Percentiles rank a stretch among this genome's conserved stretches.
These are phyloP conservation scores for Leishmania tropica DNA, from an alignment of 208 protist genomes.

Conservation along the genomic window DNA sequence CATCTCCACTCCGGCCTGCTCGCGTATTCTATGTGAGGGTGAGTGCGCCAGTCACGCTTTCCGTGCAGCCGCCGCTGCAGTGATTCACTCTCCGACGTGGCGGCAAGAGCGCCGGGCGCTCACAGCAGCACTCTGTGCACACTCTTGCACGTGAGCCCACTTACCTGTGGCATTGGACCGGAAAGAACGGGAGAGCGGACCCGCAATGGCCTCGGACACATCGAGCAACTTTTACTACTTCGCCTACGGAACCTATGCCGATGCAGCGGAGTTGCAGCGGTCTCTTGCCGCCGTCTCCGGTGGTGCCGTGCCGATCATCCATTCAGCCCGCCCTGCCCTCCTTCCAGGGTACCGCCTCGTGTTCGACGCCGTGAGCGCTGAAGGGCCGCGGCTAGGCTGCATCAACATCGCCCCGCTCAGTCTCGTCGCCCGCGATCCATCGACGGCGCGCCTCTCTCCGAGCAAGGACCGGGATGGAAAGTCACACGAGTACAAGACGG, in stretches of 20 bases:
- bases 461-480: constrained; percentile 4
- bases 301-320: background rate
- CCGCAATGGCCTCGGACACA: constrained; percentile 14
- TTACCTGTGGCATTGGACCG: background rate
- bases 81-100: background rate
- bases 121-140: background rate
- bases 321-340: constrained; percentile 7
- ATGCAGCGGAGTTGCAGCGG: constrained; percentile 8
- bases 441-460: constrained; percentile 1
- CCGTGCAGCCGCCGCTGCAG: background rate
- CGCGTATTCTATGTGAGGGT: background rate
- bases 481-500: background rate
- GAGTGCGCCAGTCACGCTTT: background rate
- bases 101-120: background rate
- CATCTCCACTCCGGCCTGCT: background rate
- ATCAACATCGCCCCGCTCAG: constrained; percentile 32
- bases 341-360: constrained; percentile 31
- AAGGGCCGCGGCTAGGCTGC: constrained; percentile 36
- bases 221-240: constrained; percentile 37
- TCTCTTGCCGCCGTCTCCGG: constrained; percentile 1
- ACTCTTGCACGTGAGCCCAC: background rate
- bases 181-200: background rate
- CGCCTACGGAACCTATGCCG: constrained; percentile 39
- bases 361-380: constrained; percentile 42
- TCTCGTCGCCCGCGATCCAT: constrained; percentile 7